Conservation (phyloP, 768 basidiomycete species). For the Chiua virens region DNA sequence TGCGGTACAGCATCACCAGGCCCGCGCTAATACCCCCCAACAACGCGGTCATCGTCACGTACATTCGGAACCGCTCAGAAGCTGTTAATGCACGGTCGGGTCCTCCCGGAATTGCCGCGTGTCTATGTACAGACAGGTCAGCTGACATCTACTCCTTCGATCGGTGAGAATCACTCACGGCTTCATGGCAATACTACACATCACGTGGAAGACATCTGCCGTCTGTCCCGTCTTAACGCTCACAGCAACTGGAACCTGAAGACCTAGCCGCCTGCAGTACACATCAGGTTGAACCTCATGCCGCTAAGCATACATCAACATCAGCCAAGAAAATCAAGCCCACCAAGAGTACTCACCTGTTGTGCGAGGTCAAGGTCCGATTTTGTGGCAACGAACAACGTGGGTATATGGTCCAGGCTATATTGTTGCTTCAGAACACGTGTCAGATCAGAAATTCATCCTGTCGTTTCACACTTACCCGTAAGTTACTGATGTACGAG, state of each 20-base stretch:
- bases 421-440: slow-evolving; percentile 82
- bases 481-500: slow-evolving; percentile 94
- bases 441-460: slow-evolving; percentile 14
- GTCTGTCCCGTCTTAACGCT: slow-evolving; percentile 84
- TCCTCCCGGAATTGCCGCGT: slow-evolving; percentile 78
- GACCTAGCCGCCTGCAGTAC: slow-evolving; percentile 83
- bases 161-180: slow-evolving; percentile 57
- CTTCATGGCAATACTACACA: slow-evolving; percentile 81
- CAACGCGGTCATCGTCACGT: slow-evolving; percentile 69
- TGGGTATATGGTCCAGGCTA: slow-evolving; percentile 91
- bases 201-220: slow-evolving; percentile 85
- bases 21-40: slow-evolving; percentile 76
- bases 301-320: slow-evolving; percentile 48
- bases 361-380: slow-evolving; percentile 95
- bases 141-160: slow-evolving; percentile 1
- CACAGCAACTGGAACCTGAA: slow-evolving; percentile 95
- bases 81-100: slow-evolving; percentile 74
- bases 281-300: slow-evolving; percentile 99
- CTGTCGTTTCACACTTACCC: slow-evolving; percentile 50
- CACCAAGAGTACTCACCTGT: slow-evolving; percentile 54
- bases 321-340: not conserved
- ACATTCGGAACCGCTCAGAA: slow-evolving; percentile 66
- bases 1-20: slow-evolving; percentile 68
- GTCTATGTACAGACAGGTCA: slow-evolving; percentile 35
- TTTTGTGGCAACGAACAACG: slow-evolving; percentile 97